Base-by-base conservation (phyloP, 495 filamentous ascomycete genomes). In the Podospora pseudopauciseta region DNA sequence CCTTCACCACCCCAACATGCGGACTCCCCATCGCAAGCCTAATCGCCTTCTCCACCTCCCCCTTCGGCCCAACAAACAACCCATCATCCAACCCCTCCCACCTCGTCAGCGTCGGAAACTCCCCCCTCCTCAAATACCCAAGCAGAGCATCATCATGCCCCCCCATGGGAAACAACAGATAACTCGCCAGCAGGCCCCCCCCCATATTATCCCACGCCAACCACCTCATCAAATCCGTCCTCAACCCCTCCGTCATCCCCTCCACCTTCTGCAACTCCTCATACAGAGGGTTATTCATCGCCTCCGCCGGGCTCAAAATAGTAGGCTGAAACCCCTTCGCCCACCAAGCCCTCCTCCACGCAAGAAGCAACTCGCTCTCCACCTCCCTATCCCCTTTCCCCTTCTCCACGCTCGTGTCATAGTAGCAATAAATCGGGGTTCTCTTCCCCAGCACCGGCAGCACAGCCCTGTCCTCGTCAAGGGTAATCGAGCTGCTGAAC, bases 311-410 rank as follows among this genome's bases (percentile, higher is more conserved):
- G 28, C 90, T 88, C 66, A 99, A 79, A 56, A 98, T 89, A 15
- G 95, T 83, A 1, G 95, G 95, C 63, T 84, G 88, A 76, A 99
- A 97, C 6, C 95, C 95, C 70, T 94, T 86, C 15, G 93, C 93
- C 88, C 91, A 97, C 91, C 93, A 97, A 7, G 94, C 95, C 63
- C 93, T 84, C 65, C 93, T 86, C 95, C 95, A 99, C 65, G 90
- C 86, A 64, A 96, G 84, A 53, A 99, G 81, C 59, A 99, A 80
- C 71, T 89, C 86, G 70, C 88, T 88, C 74, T 98, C 91, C 4
- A 91, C 90, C 34, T 88, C 85, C 68, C 86, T 85, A 54, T 82
- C 81, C 15, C 82, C 82, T 64, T 84, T 81, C 57, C 88, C 86
- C 70, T 87, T 86, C 69, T 90, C 84, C 65, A 84, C 75, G 6